Base-by-base conservation (phyloP, 2,329 filamentous ascomycete species). In the Cladorrhinum sp. region DNA sequence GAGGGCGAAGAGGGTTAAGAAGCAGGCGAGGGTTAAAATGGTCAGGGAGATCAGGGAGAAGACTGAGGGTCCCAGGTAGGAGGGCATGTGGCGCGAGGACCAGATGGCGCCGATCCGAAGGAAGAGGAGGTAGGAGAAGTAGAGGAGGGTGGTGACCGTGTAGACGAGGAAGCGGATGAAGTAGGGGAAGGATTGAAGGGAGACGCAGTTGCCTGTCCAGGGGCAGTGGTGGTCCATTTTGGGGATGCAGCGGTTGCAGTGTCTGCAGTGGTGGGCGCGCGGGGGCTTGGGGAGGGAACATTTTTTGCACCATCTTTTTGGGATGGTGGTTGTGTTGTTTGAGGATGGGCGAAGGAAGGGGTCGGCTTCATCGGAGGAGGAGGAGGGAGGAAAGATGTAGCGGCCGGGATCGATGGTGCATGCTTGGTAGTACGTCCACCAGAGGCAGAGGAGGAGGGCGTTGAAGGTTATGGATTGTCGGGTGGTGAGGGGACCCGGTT, bases 161-260 rank as follows among this genome's bases (percentile, higher is more conserved):
- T 86, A 93, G 64, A 86, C 72, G 49, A 95, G 79, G 76, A 95
- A 94, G 68, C 91, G 89, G 52, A 92, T 65, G 74, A 95, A 95
- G 76, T 94, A 88, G 7, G 91, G 91, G 69, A 92, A 90, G 1
- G 89, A 93, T 62, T 86, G 87, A 73, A 92, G 84, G 12, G 89
- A 92, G 57, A 95, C 89, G 77, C 91, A 96, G 75, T 93, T 94
- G 63, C 77, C 79, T 2, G 90, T 94, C 91, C 91, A 95, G 2
- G 91, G 90, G 71, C 91, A 95, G 76, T 96, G 90, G 75, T 92
- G 89, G 76, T 93, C 90, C 90, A 93, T 93, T 75, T 86, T 89
- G 39, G 89, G 88, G 54, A 92, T 84, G 73, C 90, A 92, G 68
- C 87, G 85, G 65, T 79, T 79, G 76, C 91, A 96, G 67, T 84